These are phyloP conservation scores for Cladophialophora yegresii DNA, from an alignment of 2,329 filamentous ascomycete genomes.

Conservation along the genomic window DNA sequence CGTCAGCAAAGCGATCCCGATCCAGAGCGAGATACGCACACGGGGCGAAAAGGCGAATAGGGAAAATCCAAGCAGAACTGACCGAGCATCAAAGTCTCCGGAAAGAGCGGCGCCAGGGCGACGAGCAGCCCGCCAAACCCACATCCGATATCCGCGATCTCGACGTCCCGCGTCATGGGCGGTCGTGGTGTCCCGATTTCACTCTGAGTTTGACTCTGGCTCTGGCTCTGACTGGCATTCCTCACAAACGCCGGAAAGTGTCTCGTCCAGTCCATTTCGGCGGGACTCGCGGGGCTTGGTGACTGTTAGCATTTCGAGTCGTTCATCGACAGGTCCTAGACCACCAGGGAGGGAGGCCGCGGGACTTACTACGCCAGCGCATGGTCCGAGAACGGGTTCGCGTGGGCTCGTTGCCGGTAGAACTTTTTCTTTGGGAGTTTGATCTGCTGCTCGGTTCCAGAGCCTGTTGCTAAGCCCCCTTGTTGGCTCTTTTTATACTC, in stretches of 20 bases:
- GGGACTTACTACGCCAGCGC: slow-evolving; percentile 74
- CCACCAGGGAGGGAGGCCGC: background rate
- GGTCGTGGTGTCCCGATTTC: slow-evolving; percentile 37
- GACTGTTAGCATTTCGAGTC: background rate
- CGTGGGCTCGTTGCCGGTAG: slow-evolving; percentile 93
- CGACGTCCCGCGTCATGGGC: slow-evolving; percentile 69
- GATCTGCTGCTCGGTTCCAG: slow-evolving; percentile 43
- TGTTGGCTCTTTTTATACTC: slow-evolving; percentile 62
- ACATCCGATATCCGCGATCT: slow-evolving; percentile 95
- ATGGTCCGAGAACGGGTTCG: slow-evolving; percentile 97
- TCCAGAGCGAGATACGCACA: background rate
- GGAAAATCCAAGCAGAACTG: slow-evolving; percentile 43
- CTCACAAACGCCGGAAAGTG: slow-evolving; percentile 75
- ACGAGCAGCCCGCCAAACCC: slow-evolving; percentile 91
- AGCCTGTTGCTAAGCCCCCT: slow-evolving; percentile 16
- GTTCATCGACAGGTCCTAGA: background rate
- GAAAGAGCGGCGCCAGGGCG: slow-evolving; percentile 77
- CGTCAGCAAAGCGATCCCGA: slow-evolving; percentile 3
- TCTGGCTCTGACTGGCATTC: slow-evolving; percentile 37
- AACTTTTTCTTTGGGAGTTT: slow-evolving; percentile 89
- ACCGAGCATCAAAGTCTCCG: slow-evolving; percentile 81
- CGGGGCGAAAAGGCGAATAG: slow-evolving; percentile 3
- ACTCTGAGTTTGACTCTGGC: no score
- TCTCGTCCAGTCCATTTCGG: slow-evolving; percentile 85
- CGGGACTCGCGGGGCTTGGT: slow-evolving; percentile 71